Base-by-base conservation (phyloP, 495 filamentous ascomycete species). In the Penicillium argentinense region DNA sequence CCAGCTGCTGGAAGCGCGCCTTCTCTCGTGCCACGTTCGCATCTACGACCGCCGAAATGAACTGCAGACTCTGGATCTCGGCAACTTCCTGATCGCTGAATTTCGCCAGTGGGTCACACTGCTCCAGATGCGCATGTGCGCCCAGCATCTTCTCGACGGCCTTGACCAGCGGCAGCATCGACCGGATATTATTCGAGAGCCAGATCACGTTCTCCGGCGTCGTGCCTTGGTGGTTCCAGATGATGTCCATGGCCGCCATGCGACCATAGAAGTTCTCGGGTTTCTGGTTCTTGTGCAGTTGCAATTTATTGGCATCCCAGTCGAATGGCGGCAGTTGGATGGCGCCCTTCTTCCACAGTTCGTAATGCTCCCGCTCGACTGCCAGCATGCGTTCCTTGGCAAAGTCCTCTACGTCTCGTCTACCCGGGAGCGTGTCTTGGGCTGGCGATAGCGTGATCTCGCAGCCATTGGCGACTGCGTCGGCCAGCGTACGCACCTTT, bases 221-320 rank as follows among this genome's bases (percentile, higher is more conserved):
- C 17, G 60, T 54, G 8, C 54, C 57, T 28, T 53, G 26, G 11
- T 53, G 48, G 4, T 42, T 28, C 56, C 58, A 66, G 34, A 66
- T 37, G 5, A 61, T 37, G 43, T 66, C 53, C 58, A 69, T 69
- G 9, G 60, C 66, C 12, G 28, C 51, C 9, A 60, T 60, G n/a
- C 60, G 56, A 22, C 59, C 45, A 3, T 44, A 24, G 23, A 62
- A 62, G 9, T 43, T 61, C 29, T 54, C n/a, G n/a, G n/a, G n/a
- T n/a, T n/a, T n/a, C n/a, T n/a, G n/a, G n/a, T n/a, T n/a, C n/a
- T n/a, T n/a, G n/a, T n/a, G n/a, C n/a, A 66, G 33, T 3, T 49
- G 42, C 1, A 39, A 36, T 16, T 45, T 33, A 37, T 60, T 51
- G 17, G 1, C 17, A 5, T 41, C 47, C 60, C 66, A 66, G 45